Conservation (phyloP, 2,329 filamentous ascomycete species). For the Parastagonospora nodorum region DNA sequence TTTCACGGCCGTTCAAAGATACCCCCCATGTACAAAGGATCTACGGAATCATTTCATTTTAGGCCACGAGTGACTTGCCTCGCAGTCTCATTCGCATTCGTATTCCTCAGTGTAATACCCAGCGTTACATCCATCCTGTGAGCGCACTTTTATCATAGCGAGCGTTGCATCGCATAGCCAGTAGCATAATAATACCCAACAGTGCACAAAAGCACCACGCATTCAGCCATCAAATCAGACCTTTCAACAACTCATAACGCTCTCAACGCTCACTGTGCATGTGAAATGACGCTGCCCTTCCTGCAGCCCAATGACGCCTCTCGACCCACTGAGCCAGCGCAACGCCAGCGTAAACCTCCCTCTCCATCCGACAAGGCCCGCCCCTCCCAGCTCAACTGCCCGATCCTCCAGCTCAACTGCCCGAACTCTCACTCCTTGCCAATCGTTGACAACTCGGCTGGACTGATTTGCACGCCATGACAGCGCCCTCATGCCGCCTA, state of each 20-base stretch:
- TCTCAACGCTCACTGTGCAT: background rate
- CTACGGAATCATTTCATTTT: conserved; percentile 4
- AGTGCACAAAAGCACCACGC: conserved; percentile 1
- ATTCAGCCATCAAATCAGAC: background rate
- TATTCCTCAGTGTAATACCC: conserved; percentile 1
- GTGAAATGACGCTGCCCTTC: background rate
- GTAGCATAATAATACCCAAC: conserved; percentile 8
- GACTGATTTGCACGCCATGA: too few species aligned
- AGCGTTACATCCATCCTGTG: background rate
- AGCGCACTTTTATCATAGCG: background rate
- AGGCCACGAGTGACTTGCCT: background rate
- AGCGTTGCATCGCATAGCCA: background rate
- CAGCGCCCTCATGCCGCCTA: too few species aligned
- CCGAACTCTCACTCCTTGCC: background rate
- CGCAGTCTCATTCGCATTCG: background rate
- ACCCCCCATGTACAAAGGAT: conserved; percentile 17
- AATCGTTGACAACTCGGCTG: background rate
- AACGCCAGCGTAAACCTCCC: too few species aligned
- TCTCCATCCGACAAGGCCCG: too few species aligned
- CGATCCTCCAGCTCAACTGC: too few species aligned
- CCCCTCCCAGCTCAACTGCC: too few species aligned
- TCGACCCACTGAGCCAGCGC: too few species aligned
- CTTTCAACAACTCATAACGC: background rate
- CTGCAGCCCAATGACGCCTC: too few species aligned
- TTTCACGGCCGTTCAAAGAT: conserved; percentile 16